A percentile compares a stretch with the other conserved stretches of the same genome.
Evolutionary conservation across 2,329 filamentous ascomycete genomes (phyloP).

Genomic region (Stromatinia cepivora): DNA sequence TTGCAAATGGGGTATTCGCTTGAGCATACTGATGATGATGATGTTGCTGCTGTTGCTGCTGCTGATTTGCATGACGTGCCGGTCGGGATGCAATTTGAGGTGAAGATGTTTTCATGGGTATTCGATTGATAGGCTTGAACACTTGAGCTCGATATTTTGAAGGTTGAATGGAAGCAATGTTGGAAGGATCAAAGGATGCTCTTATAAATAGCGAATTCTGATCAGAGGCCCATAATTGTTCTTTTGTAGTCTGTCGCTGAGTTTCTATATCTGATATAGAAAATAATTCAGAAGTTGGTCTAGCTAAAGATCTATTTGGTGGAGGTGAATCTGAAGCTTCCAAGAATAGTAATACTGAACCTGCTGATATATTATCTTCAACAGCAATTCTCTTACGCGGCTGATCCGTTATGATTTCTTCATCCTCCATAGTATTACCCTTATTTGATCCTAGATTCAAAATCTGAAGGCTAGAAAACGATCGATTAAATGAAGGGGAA

Average conservation of each 20-base stretch:
- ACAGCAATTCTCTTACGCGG: slow-evolving; percentile 35
- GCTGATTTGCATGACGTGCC: neutral
- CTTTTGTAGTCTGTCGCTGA: slow-evolving; percentile 27
- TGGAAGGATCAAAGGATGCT: slow-evolving; percentile 35
- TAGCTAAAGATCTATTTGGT: slow-evolving; percentile 32
- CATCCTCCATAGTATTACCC: slow-evolving; percentile 32
- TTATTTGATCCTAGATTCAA: slow-evolving; percentile 30
- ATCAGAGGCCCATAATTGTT: slow-evolving; percentile 36
- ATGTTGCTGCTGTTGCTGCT: slow-evolving; percentile 4
- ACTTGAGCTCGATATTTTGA: slow-evolving; percentile 29
- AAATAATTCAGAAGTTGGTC: slow-evolving; percentile 29
- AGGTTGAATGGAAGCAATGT: slow-evolving; percentile 34
- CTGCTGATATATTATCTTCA: slow-evolving; percentile 36
- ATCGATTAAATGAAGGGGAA: slow-evolving; percentile 23
- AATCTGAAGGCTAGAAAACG: slow-evolving; percentile 28
- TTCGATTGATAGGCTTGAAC: slow-evolving; percentile 26
- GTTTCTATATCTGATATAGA: too few relatives aligned
- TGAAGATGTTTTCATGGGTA: slow-evolving; percentile 16
- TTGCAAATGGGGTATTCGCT: neutral
- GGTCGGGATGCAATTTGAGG: slow-evolving; percentile 14
- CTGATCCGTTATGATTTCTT: slow-evolving; percentile 27
- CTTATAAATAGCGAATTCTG: slow-evolving; percentile 26
- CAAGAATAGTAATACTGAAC: slow-evolving; percentile 32
- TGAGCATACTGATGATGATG: neutral
- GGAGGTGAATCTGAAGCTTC: slow-evolving; percentile 31